Evolutionary conservation across 164 flowering plant species (phyloP), one percentile per base, ranked within the genome.

Genomic region (Stephania japonica): DNA sequence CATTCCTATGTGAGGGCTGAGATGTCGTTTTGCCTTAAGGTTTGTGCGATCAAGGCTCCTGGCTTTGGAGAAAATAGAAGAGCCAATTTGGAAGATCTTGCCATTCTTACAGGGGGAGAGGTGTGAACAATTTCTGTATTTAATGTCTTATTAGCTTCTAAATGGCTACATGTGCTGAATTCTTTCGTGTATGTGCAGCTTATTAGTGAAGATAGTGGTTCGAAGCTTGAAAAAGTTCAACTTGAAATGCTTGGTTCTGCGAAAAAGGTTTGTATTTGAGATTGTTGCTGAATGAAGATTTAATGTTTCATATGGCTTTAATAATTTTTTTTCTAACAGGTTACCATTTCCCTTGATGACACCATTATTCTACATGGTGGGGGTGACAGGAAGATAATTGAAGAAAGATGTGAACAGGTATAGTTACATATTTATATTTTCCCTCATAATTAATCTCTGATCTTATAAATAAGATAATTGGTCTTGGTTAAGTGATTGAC

Each of bases 401-500:
- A 92, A 80, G 98, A 90, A 82, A 86, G 93, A 80, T 89, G 98
- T 78, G 96, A 89, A 78, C 85, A 90, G 97, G 97, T 92, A 72
- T 32, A 70, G 23, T 4, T 56, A 21, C 21, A 56, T 56, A 3
- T 21, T 56, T 56, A 56, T 14, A 3, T 56, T 32, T 56, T 56
- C 21, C 4, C 6, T 56, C 23, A 3, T 56, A 19, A 56, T 56
- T 14, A 56, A 21, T 19, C 63, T 56, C 63, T 32, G n/a, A 56
- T 56, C 7, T 16, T 56, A 23, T 56, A 2, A 32, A 32, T 32
- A 32, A 32, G 38, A 32, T 32, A 32, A 32, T 32, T 32, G 38
- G 38, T 32, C 4, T n/a, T n/a, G n/a, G 38, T 32, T 32, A 32
- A 2, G 38, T 32, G 38, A 32, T 5, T 56, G 50, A 44, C 50